Evolutionary conservation across 768 basidiomycete genomes (phyloP).

Genomic region (Mycena metata): DNA sequence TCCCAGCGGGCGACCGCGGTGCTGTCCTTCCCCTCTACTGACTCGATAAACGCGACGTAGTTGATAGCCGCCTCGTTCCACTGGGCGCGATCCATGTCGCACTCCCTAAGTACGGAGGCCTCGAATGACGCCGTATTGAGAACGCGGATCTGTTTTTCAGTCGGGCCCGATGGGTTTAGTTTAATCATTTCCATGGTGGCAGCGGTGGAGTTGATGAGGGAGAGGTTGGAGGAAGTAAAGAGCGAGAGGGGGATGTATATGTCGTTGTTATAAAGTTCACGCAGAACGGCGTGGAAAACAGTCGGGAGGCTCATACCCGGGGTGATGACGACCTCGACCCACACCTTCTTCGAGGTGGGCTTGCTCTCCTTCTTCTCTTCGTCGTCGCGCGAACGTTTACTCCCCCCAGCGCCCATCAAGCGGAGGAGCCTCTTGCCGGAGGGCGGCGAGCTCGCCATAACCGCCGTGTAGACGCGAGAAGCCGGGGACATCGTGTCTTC

Average conservation of each 20-base stretch:
- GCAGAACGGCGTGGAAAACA: background rate
- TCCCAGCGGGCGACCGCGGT: too few species aligned
- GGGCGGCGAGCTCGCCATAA: background rate
- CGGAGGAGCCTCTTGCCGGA: background rate
- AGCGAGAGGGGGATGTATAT: slow-evolving; percentile 8
- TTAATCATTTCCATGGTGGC: background rate
- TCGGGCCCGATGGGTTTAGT: background rate
- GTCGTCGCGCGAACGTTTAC: slow-evolving; percentile 6
- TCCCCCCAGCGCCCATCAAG: too few species aligned
- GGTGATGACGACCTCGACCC: background rate
- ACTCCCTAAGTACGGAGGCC: background rate
- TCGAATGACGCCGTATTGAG: slow-evolving; percentile 13
- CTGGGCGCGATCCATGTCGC: background rate
- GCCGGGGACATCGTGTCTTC: background rate
- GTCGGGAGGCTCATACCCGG: background rate
- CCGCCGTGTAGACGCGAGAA: background rate
- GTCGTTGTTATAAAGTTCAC: background rate
- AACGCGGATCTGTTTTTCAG: background rate
- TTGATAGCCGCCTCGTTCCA: background rate
- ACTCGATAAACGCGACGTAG: background rate
- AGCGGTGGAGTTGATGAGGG: background rate
- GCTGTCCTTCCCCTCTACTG: too few species aligned
- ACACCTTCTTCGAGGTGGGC: background rate
- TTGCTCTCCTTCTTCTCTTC: background rate
- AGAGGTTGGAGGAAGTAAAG: slow-evolving; percentile 20